Conservation (phyloP, 768 basidiomycete species). For the Russula sp. region DNA sequence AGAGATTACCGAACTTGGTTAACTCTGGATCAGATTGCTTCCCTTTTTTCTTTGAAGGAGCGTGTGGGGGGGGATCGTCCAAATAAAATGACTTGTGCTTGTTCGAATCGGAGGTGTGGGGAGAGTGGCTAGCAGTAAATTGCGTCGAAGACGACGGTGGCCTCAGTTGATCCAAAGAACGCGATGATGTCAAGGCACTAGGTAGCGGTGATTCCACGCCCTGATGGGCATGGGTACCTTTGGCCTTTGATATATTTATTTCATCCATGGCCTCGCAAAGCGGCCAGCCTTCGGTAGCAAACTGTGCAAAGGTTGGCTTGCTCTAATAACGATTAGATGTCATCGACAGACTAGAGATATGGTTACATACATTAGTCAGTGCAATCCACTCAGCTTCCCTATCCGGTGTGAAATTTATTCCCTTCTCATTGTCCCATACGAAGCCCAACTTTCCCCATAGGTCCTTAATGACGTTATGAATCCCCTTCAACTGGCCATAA, state of each 20-base stretch:
- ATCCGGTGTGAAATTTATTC: background rate
- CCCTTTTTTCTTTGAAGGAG: no score
- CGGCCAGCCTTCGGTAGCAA: background rate
- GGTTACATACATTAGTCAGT: background rate
- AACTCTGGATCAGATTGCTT: no score
- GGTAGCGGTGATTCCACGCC: no score
- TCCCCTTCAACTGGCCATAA: background rate
- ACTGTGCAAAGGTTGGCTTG: background rate
- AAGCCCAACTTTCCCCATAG: background rate
- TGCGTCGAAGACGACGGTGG: no score
- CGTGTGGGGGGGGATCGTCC: no score
- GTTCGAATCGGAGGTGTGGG: no score
- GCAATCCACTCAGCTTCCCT: background rate
- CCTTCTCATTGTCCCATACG: background rate
- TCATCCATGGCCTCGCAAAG: background rate
- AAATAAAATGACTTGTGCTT: no score
- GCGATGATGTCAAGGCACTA: no score
- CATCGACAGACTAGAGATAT: background rate
- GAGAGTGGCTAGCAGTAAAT: no score
- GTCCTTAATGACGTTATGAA: background rate
- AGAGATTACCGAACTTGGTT: no score
- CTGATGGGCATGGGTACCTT: background rate
- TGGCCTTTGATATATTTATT: background rate
- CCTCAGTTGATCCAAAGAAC: no score
- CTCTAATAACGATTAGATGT: no score